Evolutionary conservation across 768 basidiomycete genomes (phyloP).

Genomic region (Tephrocybe sp.): DNA sequence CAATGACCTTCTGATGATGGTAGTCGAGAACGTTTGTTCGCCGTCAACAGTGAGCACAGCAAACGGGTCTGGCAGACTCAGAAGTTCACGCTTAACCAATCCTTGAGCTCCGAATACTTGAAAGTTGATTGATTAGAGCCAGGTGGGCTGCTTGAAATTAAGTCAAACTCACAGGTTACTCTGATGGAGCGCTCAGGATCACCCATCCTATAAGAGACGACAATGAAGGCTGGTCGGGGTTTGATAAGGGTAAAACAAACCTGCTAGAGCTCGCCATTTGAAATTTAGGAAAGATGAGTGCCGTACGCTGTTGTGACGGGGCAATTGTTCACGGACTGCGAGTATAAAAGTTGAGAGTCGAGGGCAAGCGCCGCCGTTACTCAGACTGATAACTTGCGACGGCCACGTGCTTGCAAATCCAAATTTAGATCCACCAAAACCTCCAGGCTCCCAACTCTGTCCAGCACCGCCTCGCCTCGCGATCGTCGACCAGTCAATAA

Average conservation of each 20-base stretch:
- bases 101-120: slow-evolving; percentile 75
- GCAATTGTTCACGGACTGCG: not conserved
- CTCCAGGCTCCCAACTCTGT: not conserved
- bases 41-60: slow-evolving; percentile 86
- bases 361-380: slow-evolving; percentile 3
- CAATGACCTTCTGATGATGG: slow-evolving; percentile 63
- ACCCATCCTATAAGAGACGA: slow-evolving; percentile 32
- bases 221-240: slow-evolving; percentile 12
- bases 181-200: slow-evolving; percentile 49
- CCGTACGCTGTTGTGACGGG: not conserved
- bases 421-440: not conserved
- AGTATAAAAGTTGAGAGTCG: not conserved
- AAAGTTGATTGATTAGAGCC: not conserved
- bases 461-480: not conserved
- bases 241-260: slow-evolving; percentile 20
- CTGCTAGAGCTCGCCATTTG: slow-evolving; percentile 28
- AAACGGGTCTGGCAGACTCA: slow-evolving; percentile 84
- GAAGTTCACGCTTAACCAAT: slow-evolving; percentile 73
- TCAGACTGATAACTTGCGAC: slow-evolving; percentile 13
- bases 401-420: slow-evolving; percentile 14
- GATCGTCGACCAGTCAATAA: not conserved
- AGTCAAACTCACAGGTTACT: slow-evolving; percentile 43
- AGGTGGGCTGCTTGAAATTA: not conserved
- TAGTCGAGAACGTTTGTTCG: slow-evolving; percentile 77
- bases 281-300: not conserved